Percentiles rank a stretch among this genome's conserved stretches.
These are phyloP conservation scores for Boletus pseudo-olivaceus DNA, from an alignment of 768 basidiomycete genomes.

Conservation along the genomic window DNA sequence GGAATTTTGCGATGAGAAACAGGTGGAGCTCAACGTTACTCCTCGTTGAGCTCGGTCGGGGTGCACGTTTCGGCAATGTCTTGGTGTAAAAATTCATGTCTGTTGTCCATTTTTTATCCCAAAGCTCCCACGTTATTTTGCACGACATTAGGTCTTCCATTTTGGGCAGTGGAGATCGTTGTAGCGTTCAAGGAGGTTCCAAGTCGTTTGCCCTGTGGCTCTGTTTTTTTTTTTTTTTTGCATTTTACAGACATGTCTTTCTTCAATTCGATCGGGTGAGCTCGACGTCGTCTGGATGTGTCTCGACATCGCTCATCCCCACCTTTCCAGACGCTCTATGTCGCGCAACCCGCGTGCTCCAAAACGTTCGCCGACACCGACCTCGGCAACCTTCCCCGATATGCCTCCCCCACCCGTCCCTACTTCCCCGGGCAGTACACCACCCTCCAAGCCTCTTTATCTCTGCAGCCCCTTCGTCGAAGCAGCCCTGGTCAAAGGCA, in stretches of 20 bases:
- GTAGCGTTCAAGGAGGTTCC: neutral
- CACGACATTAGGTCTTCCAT: neutral
- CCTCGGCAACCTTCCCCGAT: slow-evolving; percentile 56
- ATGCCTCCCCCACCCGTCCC: slow-evolving; percentile 40
- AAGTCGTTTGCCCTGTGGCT: neutral
- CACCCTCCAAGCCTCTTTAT: slow-evolving; percentile 65
- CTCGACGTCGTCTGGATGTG: slow-evolving; percentile 1
- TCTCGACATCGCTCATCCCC: slow-evolving; percentile 7
- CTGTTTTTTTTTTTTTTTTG: neutral
- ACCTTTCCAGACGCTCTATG: slow-evolving; percentile 62
- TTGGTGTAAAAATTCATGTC: neutral
- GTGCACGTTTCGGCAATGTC: slow-evolving; percentile 17
- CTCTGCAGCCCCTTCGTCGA: slow-evolving; percentile 94
- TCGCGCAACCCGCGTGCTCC: slow-evolving; percentile 62
- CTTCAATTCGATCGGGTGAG: slow-evolving; percentile 79
- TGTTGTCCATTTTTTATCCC: neutral
- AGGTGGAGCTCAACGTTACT: slow-evolving; percentile 29
- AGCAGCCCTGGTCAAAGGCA: slow-evolving; percentile 93
- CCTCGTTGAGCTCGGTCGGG: neutral
- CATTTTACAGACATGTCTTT: slow-evolving; percentile 58
- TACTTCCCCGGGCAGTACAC: slow-evolving; percentile 33
- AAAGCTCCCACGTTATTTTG: slow-evolving; percentile 20
- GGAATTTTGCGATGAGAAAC: neutral
- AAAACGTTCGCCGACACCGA: slow-evolving; percentile 74
- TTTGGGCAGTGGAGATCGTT: slow-evolving; percentile 6